These are phyloP conservation scores for Clausena lansium DNA, from an alignment of 345 rosid genomes.

Conservation along the genomic window DNA sequence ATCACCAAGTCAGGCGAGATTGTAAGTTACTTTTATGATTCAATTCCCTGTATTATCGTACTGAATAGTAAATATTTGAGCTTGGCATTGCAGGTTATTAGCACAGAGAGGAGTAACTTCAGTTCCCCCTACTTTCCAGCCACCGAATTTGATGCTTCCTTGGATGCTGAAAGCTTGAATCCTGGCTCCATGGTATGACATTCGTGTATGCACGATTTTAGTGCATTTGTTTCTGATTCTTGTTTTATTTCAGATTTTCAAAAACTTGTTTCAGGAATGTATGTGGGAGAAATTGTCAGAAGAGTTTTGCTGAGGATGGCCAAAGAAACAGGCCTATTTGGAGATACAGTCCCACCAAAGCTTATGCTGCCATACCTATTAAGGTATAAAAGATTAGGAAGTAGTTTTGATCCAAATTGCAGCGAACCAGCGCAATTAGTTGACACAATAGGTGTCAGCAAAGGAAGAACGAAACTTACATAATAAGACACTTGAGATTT, in stretches of 20 bases:
- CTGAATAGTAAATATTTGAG: not conserved
- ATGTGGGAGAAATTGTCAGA: conserved; percentile 76
- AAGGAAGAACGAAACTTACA: not conserved
- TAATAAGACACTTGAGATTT: not conserved
- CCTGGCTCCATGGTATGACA: conserved; percentile 42
- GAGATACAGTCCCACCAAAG: conserved; percentile 43
- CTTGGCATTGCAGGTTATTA: conserved; percentile 43
- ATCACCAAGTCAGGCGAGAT: conserved; percentile 37
- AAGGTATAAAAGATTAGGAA: conserved; percentile 30
- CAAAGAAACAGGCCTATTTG: conserved; percentile 55
- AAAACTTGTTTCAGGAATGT: conserved; percentile 59
- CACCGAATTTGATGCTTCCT: conserved; percentile 50
- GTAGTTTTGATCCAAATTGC: no score
- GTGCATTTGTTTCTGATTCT: not conserved
- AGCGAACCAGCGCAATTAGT: no score
- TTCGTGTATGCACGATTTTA: not conserved
- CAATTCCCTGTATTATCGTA: not conserved
- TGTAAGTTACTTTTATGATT: conserved; percentile 23
- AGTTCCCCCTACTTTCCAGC: conserved; percentile 47
- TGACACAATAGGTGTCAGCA: no score
- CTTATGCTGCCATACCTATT: conserved; percentile 48
- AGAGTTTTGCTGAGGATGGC: conserved; percentile 64
- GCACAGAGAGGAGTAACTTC: conserved; percentile 67
- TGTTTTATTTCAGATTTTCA: conserved; percentile 40
- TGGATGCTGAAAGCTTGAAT: conserved; percentile 53